These are phyloP conservation scores for Cytospora paraplurivora DNA, from an alignment of 2,329 filamentous ascomycete genomes.

Conservation along the genomic window DNA sequence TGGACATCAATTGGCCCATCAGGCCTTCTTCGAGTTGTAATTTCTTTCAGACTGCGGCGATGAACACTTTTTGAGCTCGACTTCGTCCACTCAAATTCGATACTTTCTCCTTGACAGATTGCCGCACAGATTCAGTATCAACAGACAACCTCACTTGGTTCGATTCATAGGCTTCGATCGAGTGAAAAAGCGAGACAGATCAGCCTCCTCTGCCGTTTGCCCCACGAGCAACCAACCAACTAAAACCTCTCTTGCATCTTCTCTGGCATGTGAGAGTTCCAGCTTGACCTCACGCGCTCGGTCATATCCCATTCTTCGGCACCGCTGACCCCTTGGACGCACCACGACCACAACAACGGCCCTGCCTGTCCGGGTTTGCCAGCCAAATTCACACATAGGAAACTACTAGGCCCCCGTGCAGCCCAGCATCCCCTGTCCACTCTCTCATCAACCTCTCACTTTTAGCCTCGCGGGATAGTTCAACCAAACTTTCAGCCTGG, in stretches of 20 bases:
- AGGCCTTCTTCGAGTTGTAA: background rate
- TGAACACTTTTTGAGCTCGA: constrained; percentile 1
- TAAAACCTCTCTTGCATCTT: constrained; percentile 8
- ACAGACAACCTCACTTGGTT: constrained; percentile 15
- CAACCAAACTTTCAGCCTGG: background rate
- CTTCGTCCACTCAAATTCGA: constrained; percentile 5
- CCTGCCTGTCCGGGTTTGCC: too few species aligned
- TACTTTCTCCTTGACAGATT: constrained; percentile 7
- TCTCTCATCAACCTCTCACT: background rate
- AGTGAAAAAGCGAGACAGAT: constrained; percentile 16
- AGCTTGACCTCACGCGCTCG: constrained; percentile 5
- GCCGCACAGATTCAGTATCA: background rate
- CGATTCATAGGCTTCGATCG: constrained; percentile 15
- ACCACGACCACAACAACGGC: constrained; percentile 17
- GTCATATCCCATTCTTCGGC: constrained; percentile 23
- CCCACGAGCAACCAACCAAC: constrained; percentile 13
- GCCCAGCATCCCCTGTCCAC: constrained; percentile 1
- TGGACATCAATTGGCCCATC: background rate
- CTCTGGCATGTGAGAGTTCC: constrained; percentile 28
- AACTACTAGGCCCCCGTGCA: background rate
- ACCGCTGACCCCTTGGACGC: constrained; percentile 1
- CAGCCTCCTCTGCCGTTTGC: constrained; percentile 7
- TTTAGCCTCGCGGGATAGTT: background rate
- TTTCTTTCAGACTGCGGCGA: background rate
- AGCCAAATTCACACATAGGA: background rate